phyloP scores from a whole-genome alignment of 139 green algal genomes.

The Medakamo hakoo region DNA sequence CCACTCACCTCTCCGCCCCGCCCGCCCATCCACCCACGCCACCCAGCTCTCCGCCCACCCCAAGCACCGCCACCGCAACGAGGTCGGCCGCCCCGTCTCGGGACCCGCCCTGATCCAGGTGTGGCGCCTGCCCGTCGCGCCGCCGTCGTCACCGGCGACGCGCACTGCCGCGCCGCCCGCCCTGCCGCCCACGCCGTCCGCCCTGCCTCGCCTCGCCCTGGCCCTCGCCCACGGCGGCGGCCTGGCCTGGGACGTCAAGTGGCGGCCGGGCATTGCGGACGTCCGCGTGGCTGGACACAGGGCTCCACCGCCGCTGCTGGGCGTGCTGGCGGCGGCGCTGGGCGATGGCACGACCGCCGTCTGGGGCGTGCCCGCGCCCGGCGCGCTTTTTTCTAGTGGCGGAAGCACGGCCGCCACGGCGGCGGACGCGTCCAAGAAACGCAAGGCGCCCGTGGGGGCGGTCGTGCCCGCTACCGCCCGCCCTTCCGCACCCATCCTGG shows the following conservation, averaged over 20 bases:
- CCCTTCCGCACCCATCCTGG: too few relatives aligned
- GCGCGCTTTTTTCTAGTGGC: too few relatives aligned
- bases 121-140: constrained; percentile 23
- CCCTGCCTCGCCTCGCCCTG: constrained; percentile 12
- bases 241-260: constrained; percentile 30
- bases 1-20: too few relatives aligned
- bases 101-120: constrained; percentile 28
- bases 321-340: constrained; percentile 34
- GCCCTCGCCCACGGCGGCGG: constrained; percentile 27
- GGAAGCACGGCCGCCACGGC: too few relatives aligned
- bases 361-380: constrained; percentile 21
- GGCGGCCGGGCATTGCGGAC: constrained; percentile 28
- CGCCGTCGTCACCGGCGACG: not conserved
- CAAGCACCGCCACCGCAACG: constrained; percentile 4
- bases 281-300: not conserved
- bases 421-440: too few relatives aligned
- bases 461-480: too few relatives aligned
- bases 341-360: constrained; percentile 33
- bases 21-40: too few relatives aligned
- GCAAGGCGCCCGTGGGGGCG: too few relatives aligned
- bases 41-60: constrained; percentile 20
- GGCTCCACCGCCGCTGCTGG: constrained; percentile 13
- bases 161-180: not conserved
- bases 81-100: constrained; percentile 5
- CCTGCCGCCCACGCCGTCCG: too few relatives aligned